A percentile compares a stretch with the other conserved stretches of the same genome.
Conservation (phyloP, 306 rosid genomes). For the Amphicarpaea edgeworthii region DNA sequence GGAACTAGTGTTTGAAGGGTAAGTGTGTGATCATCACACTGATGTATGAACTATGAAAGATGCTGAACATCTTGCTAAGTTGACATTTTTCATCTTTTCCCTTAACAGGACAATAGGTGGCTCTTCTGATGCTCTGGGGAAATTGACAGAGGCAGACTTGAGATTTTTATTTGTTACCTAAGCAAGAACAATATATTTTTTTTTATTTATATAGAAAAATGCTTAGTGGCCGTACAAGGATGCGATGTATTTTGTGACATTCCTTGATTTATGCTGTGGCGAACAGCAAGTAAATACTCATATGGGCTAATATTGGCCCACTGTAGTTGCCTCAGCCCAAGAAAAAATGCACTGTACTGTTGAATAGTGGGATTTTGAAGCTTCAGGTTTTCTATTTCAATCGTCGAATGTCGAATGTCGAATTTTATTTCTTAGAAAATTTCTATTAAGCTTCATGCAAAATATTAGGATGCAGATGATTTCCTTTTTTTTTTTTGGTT, state of each 20-base stretch:
- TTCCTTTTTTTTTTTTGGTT: no score
- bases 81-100: conserved; percentile 13
- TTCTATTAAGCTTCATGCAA: background rate
- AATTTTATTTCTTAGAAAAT: background rate
- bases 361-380: conserved; percentile 31
- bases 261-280: background rate
- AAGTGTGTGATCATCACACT: conserved; percentile 36
- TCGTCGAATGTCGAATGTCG: background rate
- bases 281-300: background rate
- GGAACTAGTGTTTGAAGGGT: conserved; percentile 96
- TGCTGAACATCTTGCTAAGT: conserved; percentile 24
- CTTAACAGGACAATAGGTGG: conserved; percentile 80
- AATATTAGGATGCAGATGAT: background rate
- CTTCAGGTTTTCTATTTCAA: background rate
- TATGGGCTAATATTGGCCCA: background rate
- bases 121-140: conserved; percentile 77
- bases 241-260: background rate
- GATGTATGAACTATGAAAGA: conserved; percentile 15
- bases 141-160: conserved; percentile 75
- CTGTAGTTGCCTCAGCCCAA: background rate
- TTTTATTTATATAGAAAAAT: conserved; percentile 5
- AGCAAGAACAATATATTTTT: conserved; percentile 36
- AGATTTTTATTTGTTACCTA: conserved; percentile 64
- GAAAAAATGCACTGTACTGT: background rate
- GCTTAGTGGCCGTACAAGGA: background rate